Percentiles rank a stretch among this genome's conserved stretches.
Conservation (phyloP, 495 filamentous ascomycete species). For the Sphaerosporella brunnea region DNA sequence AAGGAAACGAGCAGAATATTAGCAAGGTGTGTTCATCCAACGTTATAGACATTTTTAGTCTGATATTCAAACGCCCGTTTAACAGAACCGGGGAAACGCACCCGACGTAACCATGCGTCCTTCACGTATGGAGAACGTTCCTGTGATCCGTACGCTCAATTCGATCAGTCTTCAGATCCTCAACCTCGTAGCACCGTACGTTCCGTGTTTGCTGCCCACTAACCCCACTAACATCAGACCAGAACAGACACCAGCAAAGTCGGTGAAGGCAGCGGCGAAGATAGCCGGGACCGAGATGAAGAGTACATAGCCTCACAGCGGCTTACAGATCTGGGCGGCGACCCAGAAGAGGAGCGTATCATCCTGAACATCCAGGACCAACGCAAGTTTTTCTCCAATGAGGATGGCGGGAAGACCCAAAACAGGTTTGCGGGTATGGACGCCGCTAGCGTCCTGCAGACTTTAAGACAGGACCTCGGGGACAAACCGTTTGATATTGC, state of each 20-base stretch:
- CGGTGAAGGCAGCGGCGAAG: no score
- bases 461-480: constrained; percentile 45
- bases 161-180: constrained; percentile 78
- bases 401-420: constrained; percentile 32
- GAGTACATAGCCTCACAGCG: constrained; percentile 53
- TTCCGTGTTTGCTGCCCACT: background rate
- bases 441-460: constrained; percentile 45
- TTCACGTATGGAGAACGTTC: constrained; percentile 42
- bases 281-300: constrained; percentile 58
- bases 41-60: background rate
- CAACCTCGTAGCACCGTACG: constrained; percentile 55
- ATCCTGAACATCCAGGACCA: constrained; percentile 78
- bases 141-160: constrained; percentile 73
- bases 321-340: constrained; percentile 65
- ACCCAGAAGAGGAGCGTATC: constrained; percentile 52
- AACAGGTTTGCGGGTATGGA: constrained; percentile 36
- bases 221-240: constrained; percentile 4
- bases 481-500: constrained; percentile 40
- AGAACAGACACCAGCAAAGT: constrained; percentile 39
- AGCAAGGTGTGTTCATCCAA: constrained; percentile 31
- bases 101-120: constrained; percentile 81
- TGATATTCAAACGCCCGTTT: constrained; percentile 66
- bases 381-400: constrained; percentile 54
- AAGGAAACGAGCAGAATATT: constrained; percentile 85
- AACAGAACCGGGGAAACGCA: constrained; percentile 65